Conservation (phyloP, 176 grass and related monocot species). For the Zea luxurians region DNA sequence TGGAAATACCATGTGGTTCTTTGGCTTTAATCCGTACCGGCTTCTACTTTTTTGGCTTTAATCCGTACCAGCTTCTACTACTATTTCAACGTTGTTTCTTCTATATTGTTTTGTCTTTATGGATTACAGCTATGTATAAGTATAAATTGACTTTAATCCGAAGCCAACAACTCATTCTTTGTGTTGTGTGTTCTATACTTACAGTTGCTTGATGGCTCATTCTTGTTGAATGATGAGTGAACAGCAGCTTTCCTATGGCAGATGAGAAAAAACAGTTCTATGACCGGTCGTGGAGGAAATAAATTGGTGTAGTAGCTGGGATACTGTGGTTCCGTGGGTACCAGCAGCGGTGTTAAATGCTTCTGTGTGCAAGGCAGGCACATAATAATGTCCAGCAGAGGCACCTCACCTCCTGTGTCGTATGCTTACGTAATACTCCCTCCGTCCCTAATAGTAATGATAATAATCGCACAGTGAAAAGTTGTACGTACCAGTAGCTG, state of each 20-base stretch:
- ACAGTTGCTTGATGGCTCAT: background rate
- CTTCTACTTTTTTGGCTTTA: no score
- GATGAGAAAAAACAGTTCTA: background rate
- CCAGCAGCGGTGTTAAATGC: constrained; percentile 32
- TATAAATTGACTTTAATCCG: no score
- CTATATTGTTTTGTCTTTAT: no score
- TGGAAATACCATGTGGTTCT: background rate
- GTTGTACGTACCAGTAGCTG: no score
- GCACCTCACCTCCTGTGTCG: constrained; percentile 11
- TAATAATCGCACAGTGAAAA: no score
- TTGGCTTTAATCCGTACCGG: no score
- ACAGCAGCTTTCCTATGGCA: constrained; percentile 13
- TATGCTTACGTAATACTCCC: background rate
- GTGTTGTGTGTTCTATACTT: background rate
- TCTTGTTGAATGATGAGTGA: constrained; percentile 19
- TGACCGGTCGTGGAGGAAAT: background rate
- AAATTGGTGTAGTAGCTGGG: constrained; percentile 3
- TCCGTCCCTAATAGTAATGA: background rate
- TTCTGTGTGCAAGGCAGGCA: constrained; percentile 20
- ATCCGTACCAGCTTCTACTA: no score
- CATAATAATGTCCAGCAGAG: constrained; percentile 10
- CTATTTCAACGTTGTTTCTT: no score
- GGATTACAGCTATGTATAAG: no score
- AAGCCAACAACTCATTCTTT: background rate
- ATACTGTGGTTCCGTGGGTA: constrained; percentile 26